phyloP scores from a whole-genome alignment of 176 grass and related monocot genomes.

The Paspalum vaginatum region DNA sequence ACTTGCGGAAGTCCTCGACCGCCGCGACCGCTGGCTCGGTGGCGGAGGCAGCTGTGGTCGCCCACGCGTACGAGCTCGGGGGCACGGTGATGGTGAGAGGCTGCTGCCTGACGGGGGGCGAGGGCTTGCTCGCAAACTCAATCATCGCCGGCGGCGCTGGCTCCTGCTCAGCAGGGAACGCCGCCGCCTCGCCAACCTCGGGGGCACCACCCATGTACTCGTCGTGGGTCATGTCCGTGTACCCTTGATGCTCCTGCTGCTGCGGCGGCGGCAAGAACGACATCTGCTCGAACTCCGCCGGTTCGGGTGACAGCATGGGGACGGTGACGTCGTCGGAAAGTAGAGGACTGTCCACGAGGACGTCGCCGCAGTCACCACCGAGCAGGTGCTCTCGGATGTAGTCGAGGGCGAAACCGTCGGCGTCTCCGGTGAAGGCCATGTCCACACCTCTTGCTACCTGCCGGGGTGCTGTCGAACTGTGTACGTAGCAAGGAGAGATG shows the following conservation, averaged over 20 bases:
- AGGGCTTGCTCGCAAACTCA: conserved; percentile 34
- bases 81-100: conserved; percentile 44
- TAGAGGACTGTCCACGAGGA: too few species aligned
- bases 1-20: conserved; percentile 55
- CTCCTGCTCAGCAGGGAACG: conserved; percentile 32
- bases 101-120: conserved; percentile 2
- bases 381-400: conserved; percentile 68
- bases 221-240: neutral
- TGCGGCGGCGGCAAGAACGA: conserved; percentile 15
- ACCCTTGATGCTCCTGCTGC: neutral
- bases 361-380: conserved; percentile 2
- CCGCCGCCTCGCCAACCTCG: too few species aligned
- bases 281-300: conserved; percentile 16
- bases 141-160: conserved; percentile 30
- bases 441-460: neutral
- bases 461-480: neutral
- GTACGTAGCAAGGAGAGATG: neutral
- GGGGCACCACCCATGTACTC: conserved; percentile 6
- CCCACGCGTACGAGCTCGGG: conserved; percentile 32
- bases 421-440: conserved; percentile 62
- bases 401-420: conserved; percentile 44
- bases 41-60: neutral
- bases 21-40: neutral
- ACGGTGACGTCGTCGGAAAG: neutral
- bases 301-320: neutral